A percentile compares a stretch with the other conserved stretches of the same genome.
Conservation (phyloP, 2,329 filamentous ascomycete species). For the Orbilia quercus region DNA sequence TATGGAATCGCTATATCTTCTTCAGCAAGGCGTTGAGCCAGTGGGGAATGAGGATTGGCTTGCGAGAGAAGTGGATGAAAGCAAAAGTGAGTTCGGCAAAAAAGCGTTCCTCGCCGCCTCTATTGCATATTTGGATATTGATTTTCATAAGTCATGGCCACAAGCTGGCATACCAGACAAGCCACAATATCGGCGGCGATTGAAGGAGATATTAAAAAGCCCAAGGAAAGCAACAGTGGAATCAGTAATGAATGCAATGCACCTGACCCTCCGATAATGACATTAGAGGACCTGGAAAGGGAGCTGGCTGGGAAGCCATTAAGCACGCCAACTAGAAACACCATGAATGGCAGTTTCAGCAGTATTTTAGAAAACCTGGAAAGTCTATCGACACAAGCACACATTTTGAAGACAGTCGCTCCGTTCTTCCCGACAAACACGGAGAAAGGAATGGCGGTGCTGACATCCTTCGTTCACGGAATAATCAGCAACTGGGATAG, state of each 20-base stretch:
- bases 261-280: constrained; percentile 36
- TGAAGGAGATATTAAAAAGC: too few species aligned
- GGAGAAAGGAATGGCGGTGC: constrained; percentile 19
- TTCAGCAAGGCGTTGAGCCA: too few species aligned
- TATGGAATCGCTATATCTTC: too few species aligned
- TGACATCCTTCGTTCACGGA: constrained; percentile 24
- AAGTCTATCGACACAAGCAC: constrained; percentile 20
- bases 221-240: background rate
- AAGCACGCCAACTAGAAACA: constrained; percentile 12
- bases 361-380: constrained; percentile 31
- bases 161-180: too few species aligned
- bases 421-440: constrained; percentile 38
- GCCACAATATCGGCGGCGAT: too few species aligned
- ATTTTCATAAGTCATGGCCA: too few species aligned
- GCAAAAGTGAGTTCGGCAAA: too few species aligned
- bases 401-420: constrained; percentile 29
- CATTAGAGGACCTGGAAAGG: constrained; percentile 26
- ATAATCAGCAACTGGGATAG: constrained; percentile 30
- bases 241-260: background rate
- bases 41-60: too few species aligned
- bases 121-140: too few species aligned
- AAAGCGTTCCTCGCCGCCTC: too few species aligned
- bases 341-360: constrained; percentile 32
- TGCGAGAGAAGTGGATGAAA: too few species aligned
- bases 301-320: constrained; percentile 35